Conservation (phyloP, 306 rosid species). For the Carpinus viminea region DNA sequence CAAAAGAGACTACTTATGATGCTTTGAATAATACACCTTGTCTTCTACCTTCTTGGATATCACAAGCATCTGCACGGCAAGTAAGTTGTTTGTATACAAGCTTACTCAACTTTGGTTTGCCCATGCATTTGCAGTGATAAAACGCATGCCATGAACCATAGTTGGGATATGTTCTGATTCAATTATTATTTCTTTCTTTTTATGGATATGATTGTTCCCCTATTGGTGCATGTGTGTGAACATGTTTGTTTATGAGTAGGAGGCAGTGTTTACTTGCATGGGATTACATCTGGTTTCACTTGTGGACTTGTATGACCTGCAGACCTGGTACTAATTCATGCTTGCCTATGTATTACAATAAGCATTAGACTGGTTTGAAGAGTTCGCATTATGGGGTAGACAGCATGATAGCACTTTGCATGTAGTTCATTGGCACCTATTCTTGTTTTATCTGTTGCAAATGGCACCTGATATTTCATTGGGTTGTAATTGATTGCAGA, state of each 20-base stretch:
- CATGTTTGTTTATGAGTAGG: conserved; percentile 12
- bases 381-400: not conserved
- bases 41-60: conserved; percentile 93
- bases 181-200: conserved; percentile 15
- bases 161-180: not conserved
- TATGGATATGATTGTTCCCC: not conserved
- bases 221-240: conserved; percentile 17
- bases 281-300: not conserved
- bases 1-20: conserved; percentile 95
- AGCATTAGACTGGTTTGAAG: conserved; percentile 20
- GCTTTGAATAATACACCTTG: conserved; percentile 97
- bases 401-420: not conserved
- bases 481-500: conserved; percentile 58
- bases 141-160: not conserved
- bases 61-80: conserved; percentile 95
- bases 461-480: conserved; percentile 11
- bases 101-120: conserved; percentile 9
- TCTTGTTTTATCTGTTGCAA: conserved; percentile 23
- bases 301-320: not conserved
- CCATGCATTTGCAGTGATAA: conserved; percentile 7
- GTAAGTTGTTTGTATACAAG: conserved; percentile 53
- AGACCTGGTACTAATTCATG: not conserved
- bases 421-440: conserved; percentile 4
- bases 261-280: conserved; percentile 9
- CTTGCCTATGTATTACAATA: conserved; percentile 3